Evolutionary conservation across 768 basidiomycete species (phyloP), one percentile per base, ranked within the genome.

Genomic region (Lactifluus rugatus): DNA sequence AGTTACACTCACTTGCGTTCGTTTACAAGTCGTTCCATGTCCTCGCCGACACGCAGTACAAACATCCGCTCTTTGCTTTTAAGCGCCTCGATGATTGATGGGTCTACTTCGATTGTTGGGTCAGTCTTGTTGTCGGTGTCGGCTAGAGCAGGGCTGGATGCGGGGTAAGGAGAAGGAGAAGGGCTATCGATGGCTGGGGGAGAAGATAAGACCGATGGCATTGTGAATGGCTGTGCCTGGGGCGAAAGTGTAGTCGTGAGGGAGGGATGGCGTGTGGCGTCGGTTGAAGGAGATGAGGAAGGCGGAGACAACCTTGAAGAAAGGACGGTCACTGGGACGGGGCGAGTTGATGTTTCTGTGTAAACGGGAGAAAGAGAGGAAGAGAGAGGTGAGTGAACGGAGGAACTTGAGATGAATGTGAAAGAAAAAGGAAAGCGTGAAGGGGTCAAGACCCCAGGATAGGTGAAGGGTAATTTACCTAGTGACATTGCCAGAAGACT

Each of bases 21-120:
- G 59, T 72, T 78, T 66, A 93, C 88, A 68, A 93, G 77, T 51
- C 73, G 71, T 73, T 93, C 90, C 81, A 93, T 88, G 63, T 75
- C 77, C 74, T 93, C 91, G 58, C 88, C 90, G n/a, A 93, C 79
- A 75, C 87, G 91, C 66, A 93, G 74, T 48, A 93, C 89, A 70
- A 84, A 93, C 61, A 93, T 77, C 68, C 90, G 79, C 71, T 93
- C 90, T 74, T 93, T 93, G 78, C 84, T 85, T 71, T 77, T 82
- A 62, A 93, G 85, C 21, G 91, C 90, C 70, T 93, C 89, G 66
- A 92, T 66, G 65, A 93, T 89, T 70, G 86, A 84, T 10, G 81
- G 77, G 75, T 92, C 89, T 62, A 83, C 80, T 60, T 87, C 87
- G 56, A 69, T 44, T 39, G 63, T 63, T 48, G 52, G 37, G 34